Percentiles rank a stretch among this genome's conserved stretches.
These are phyloP conservation scores for Rhodocollybia butyracea DNA, from an alignment of 768 basidiomycete species.

Conservation along the genomic window DNA sequence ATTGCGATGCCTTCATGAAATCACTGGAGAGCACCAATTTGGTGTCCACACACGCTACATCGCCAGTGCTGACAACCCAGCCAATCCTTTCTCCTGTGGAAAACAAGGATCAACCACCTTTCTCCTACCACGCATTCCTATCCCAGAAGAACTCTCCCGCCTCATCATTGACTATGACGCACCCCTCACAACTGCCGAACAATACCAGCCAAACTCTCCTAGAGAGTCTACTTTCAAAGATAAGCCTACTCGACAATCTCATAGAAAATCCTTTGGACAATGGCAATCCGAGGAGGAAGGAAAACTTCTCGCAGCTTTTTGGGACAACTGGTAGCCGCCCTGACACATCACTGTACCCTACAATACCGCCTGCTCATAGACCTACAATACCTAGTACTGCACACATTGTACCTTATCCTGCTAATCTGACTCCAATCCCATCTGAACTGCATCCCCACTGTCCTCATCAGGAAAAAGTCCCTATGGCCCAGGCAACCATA, in stretches of 20 bases:
- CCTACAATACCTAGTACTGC: too few species aligned
- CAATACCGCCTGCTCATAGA: too few species aligned
- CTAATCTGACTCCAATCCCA: constrained; percentile 11
- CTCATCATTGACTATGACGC: constrained; percentile 24
- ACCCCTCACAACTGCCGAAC: not conserved
- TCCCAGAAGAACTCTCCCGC: constrained; percentile 23
- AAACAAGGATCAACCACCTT: constrained; percentile 13
- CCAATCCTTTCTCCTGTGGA: constrained; percentile 34
- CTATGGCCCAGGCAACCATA: too few species aligned
- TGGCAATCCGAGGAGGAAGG: too few species aligned
- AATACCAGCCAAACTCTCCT: not conserved
- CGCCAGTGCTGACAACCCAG: constrained; percentile 31
- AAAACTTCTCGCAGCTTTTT: too few species aligned
- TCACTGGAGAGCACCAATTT: not conserved
- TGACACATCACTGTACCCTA: too few species aligned
- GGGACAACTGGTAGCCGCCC: too few species aligned
- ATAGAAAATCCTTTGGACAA: too few species aligned
- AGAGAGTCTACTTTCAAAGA: not conserved
- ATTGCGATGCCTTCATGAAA: constrained; percentile 22
- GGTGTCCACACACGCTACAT: constrained; percentile 29
- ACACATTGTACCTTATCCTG: not conserved
- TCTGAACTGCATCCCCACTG: constrained; percentile 24
- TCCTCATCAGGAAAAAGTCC: too few species aligned
- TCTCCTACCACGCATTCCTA: constrained; percentile 27
- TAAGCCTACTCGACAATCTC: not conserved